Evolutionary conservation across 768 basidiomycete species (phyloP).

Genomic region (Hypholoma sublateritium): DNA sequence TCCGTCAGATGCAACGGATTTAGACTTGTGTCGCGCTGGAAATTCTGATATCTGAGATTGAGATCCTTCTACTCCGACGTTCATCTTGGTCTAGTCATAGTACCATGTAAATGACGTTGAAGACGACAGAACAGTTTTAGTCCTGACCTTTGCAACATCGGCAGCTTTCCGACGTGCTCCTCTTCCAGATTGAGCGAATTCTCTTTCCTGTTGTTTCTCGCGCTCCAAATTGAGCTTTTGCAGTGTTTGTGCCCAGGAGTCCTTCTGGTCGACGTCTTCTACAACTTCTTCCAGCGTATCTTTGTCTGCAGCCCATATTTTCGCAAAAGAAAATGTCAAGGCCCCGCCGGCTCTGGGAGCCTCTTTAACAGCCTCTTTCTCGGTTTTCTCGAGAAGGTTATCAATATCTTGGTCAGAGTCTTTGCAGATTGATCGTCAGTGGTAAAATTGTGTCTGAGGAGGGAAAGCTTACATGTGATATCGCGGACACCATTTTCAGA

Average conservation of each 20-base stretch:
- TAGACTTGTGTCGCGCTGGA: slow-evolving; percentile 18
- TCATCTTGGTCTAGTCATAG: slow-evolving; percentile 29
- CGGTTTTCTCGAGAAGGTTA: slow-evolving; percentile 83
- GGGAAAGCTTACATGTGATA: slow-evolving; percentile 56
- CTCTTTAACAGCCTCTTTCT: slow-evolving; percentile 63
- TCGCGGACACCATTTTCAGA: slow-evolving; percentile 59
- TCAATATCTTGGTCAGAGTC: slow-evolving; percentile 84
- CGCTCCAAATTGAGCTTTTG: slow-evolving; percentile 47
- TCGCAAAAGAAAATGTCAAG: slow-evolving; percentile 81
- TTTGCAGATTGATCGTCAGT: slow-evolving; percentile 21
- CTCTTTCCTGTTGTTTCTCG: slow-evolving; percentile 40
- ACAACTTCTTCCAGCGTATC: slow-evolving; percentile 67
- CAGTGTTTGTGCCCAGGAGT: slow-evolving; percentile 83
- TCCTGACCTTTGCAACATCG: slow-evolving; percentile 45
- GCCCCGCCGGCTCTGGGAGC: slow-evolving; percentile 47
- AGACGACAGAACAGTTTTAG: neutral
- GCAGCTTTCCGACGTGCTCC: slow-evolving; percentile 78
- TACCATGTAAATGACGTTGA: slow-evolving; percentile 4
- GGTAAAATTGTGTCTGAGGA: neutral
- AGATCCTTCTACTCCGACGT: slow-evolving; percentile 12
- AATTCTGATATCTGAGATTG: slow-evolving; percentile 8
- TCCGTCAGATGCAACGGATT: slow-evolving; percentile 26
- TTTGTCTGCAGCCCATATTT: slow-evolving; percentile 86
- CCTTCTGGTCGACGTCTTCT: slow-evolving; percentile 60
- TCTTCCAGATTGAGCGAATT: slow-evolving; percentile 62